Conservation (phyloP, 176 grass and related monocot species). For the Aegilops bicornis region DNA sequence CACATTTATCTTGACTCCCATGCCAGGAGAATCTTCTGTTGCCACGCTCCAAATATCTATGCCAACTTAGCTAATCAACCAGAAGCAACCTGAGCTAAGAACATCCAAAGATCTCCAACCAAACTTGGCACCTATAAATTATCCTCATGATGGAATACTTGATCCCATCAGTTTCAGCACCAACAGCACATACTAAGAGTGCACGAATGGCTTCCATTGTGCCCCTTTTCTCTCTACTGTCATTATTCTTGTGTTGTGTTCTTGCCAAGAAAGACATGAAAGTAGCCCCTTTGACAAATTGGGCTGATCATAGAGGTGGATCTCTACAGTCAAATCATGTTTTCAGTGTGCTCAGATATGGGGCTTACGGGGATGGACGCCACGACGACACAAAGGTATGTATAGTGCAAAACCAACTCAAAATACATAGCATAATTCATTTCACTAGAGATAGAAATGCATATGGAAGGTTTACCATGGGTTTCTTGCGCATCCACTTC, state of each 20-base stretch:
- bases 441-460: not conserved
- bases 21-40: slow-evolving; percentile 20
- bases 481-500: not conserved
- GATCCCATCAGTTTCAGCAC: not conserved
- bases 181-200: not conserved
- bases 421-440: not conserved
- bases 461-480: not conserved
- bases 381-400: slow-evolving; percentile 60
- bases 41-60: slow-evolving; percentile 17
- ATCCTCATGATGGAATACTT: not conserved
- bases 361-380: slow-evolving; percentile 50
- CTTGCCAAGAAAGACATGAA: slow-evolving; percentile 1
- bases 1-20: slow-evolving; percentile 18
- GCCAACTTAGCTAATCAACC: slow-evolving; percentile 4
- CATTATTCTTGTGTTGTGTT: slow-evolving; percentile 6
- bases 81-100: slow-evolving; percentile 23
- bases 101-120: slow-evolving; percentile 10
- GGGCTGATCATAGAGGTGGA: not conserved
- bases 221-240: not conserved
- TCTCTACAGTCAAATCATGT: slow-evolving; percentile 21
- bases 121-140: slow-evolving; percentile 13
- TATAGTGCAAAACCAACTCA: not conserved
- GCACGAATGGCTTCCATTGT: not conserved
- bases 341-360: slow-evolving; percentile 40
- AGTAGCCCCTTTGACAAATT: not conserved